These are phyloP conservation scores for Exophiala sp. DNA, from an alignment of 2,329 filamentous ascomycete genomes.

Conservation along the genomic window DNA sequence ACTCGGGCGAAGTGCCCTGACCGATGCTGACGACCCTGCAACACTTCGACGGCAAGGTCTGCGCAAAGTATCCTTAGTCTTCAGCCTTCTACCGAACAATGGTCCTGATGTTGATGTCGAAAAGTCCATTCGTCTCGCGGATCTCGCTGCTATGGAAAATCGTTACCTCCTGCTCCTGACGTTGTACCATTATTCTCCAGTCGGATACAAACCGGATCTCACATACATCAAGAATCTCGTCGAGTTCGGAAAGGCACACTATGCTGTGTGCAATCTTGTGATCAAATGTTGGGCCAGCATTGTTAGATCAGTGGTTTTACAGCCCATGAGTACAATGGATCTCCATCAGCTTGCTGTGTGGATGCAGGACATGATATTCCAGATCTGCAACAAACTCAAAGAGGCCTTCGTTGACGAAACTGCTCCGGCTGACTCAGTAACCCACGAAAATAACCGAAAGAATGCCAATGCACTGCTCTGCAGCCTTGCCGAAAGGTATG, in stretches of 20 bases:
- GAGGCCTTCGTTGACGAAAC: constrained; percentile 1
- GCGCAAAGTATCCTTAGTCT: constrained; percentile 21
- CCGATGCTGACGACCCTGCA: not conserved
- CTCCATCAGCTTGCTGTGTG: constrained; percentile 13
- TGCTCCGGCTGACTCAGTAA: not conserved
- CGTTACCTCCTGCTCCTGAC: constrained; percentile 20
- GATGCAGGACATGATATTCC: constrained; percentile 18
- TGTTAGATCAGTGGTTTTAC: constrained; percentile 9
- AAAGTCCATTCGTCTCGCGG: constrained; percentile 8
- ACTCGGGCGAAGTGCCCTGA: constrained; percentile 2
- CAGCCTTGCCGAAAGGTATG: constrained; percentile 8
- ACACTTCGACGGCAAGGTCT: constrained; percentile 4
- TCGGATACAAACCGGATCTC: constrained; percentile 15
- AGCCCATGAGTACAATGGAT: not conserved
- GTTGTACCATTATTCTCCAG: constrained; percentile 22
- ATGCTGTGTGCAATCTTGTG: constrained; percentile 15
- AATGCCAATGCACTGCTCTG: constrained; percentile 5
- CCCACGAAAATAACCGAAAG: constrained; percentile 6
- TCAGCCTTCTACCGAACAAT: constrained; percentile 24
- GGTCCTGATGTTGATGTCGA: constrained; percentile 13
- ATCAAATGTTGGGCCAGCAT: constrained; percentile 20
- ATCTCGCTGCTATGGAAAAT: constrained; percentile 18
- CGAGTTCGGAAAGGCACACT: constrained; percentile 20
- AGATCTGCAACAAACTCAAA: constrained; percentile 13
- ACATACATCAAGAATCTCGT: constrained; percentile 15